Percentiles rank a stretch among this genome's conserved stretches.
phyloP scores from a whole-genome alignment of 768 basidiomycete genomes.

The Chalciporus pseudorubinellus region DNA sequence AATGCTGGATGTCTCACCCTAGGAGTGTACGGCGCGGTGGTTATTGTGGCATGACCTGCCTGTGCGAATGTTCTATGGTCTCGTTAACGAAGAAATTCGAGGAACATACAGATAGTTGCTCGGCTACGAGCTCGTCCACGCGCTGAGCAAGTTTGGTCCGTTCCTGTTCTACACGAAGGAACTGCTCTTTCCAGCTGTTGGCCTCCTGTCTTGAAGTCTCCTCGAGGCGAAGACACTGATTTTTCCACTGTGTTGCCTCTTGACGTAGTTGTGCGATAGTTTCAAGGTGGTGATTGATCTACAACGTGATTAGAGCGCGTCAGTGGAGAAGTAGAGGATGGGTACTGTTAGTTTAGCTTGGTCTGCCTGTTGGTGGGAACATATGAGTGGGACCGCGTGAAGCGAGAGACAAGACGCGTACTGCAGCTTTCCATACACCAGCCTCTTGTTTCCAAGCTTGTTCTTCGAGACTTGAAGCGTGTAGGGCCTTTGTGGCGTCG shows the following conservation, averaged over 20 bases:
- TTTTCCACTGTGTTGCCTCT: constrained; percentile 71
- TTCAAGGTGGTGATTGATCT: constrained; percentile 61
- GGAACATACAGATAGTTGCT: constrained; percentile 44
- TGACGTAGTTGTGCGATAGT: constrained; percentile 60
- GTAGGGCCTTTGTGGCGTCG: constrained; percentile 45
- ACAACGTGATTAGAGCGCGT: not conserved
- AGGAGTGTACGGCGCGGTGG: constrained; percentile 34
- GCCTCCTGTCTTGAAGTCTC: constrained; percentile 49
- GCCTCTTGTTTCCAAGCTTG: constrained; percentile 48
- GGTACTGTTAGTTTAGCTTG: constrained; percentile 58
- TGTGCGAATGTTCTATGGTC: constrained; percentile 6
- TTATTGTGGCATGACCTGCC: constrained; percentile 14
- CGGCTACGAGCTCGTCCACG: constrained; percentile 57
- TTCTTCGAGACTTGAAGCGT: constrained; percentile 43
- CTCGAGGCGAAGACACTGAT: constrained; percentile 52
- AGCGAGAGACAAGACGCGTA: constrained; percentile 35
- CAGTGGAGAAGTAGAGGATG: constrained; percentile 12
- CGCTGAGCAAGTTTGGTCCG: constrained; percentile 55
- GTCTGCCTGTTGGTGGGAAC: constrained; percentile 37
- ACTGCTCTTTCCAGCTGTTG: constrained; percentile 78
- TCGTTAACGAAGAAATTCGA: not conserved
- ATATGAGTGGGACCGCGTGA: constrained; percentile 10
- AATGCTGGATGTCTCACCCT: constrained; percentile 23
- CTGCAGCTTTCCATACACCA: constrained; percentile 43
- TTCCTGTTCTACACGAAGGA: constrained; percentile 70